These are phyloP conservation scores for Sistotremastrum suecicum DNA, from an alignment of 768 basidiomycete genomes.

Conservation along the genomic window DNA sequence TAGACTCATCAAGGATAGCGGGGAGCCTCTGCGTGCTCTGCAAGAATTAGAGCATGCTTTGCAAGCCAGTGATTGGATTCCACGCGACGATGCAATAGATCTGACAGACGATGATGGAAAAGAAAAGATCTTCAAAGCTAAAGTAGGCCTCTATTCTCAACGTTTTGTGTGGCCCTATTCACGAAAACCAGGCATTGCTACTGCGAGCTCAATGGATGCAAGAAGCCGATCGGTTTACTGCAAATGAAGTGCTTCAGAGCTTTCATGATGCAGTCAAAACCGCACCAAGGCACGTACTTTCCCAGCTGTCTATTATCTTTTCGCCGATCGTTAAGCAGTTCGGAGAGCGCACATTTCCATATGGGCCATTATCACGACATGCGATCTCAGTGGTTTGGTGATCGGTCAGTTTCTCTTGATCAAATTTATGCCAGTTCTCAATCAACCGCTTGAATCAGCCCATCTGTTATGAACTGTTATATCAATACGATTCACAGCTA, in stretches of 20 bases:
- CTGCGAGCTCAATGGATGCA: conserved; percentile 87
- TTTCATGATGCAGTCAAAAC: conserved; percentile 1
- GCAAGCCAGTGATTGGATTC: conserved; percentile 5
- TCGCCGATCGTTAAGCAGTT: conserved; percentile 24
- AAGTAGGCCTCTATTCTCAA: conserved; percentile 18
- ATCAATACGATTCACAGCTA: conserved; percentile 52
- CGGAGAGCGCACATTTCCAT: conserved; percentile 80
- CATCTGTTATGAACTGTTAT: background rate
- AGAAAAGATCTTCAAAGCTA: conserved; percentile 45
- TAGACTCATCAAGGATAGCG: conserved; percentile 66
- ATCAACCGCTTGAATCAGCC: background rate
- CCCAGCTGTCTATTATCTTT: conserved; percentile 10
- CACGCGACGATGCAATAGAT: conserved; percentile 31
- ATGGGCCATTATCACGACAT: conserved; percentile 83
- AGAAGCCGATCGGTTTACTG: conserved; percentile 73
- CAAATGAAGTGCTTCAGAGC: conserved; percentile 37
- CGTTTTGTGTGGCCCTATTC: background rate
- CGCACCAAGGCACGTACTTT: conserved; percentile 17
- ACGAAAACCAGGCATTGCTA: conserved; percentile 44
- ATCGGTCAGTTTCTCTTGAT: too few species aligned
- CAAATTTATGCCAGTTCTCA: too few species aligned
- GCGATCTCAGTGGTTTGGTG: conserved; percentile 22
- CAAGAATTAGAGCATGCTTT: conserved; percentile 70
- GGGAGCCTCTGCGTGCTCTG: conserved; percentile 72
- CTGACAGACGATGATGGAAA: conserved; percentile 41